Evolutionary conservation across 371 early-diverging fungal genomes (phyloP), one percentile per base, ranked within the genome.

Genomic region (Haplosporangium sp.): DNA sequence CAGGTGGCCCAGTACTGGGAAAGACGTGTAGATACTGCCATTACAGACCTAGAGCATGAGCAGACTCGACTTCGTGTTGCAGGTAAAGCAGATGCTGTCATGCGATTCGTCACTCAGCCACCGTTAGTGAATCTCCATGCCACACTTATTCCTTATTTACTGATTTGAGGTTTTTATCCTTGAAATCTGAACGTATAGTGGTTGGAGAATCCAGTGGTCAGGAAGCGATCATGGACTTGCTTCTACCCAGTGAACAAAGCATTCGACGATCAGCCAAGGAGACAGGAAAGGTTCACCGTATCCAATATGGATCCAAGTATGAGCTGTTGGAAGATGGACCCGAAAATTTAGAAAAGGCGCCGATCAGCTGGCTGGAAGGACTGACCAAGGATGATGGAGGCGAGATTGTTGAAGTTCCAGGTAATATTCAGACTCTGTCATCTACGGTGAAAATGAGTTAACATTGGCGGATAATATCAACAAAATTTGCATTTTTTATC

Each of bases 161-260:
- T 29, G 29, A 29, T 4, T 4, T 29, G 29, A 29, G 29, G 29
- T 29, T 29, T 29, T 29, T 29, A 29, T 29, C 14, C 18, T 20
- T 8, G 46, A 11, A 46, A 12, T 52, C 20, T 51, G 38, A 20
- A 14, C 13, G 12, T n/a, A 1, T 67, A 76, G 77, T 79, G 14
- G 37, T 79, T 55, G 80, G 80, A 5, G 80, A 79, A 40, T 68
- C 80, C 7, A 79, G 80, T 29, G 80, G 80, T 13, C 80, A 79
- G 46, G 69, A 73, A 12, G 72, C 80, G 13, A 48, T 79, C 38
- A 64, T 79, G 52, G 80, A 79, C 20, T 29, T 79, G 45, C 59
- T 79, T 47, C 29, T 79, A 42, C 80, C 80, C 2, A 73, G 64
- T 37, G 80, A 79, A 16, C 60, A 73, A 46, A 58, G 36, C 23